phyloP scores from a whole-genome alignment of 176 grass and related monocot genomes.

The Saccharum officinarum region DNA sequence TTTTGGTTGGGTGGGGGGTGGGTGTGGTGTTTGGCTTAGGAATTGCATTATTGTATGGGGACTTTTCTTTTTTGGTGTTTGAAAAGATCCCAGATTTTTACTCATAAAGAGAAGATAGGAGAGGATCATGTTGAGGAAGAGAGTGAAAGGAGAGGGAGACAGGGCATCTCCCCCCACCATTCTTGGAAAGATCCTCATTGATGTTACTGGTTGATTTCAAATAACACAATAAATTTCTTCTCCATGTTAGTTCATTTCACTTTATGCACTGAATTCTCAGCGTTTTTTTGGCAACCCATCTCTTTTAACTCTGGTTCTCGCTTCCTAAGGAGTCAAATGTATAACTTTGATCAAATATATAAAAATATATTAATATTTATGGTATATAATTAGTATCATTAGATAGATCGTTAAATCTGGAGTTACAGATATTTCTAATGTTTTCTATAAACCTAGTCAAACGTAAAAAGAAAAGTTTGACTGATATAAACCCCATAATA shows the following conservation, averaged over 20 bases:
- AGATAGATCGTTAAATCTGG: no score
- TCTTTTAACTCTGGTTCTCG: no score
- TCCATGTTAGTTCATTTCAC: background rate
- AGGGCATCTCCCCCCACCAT: slow-evolving; percentile 44
- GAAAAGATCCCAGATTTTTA: slow-evolving; percentile 41
- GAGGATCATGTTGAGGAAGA: slow-evolving; percentile 9
- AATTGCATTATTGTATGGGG: slow-evolving; percentile 37
- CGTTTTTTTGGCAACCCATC: background rate
- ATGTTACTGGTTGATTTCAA: slow-evolving; percentile 24
- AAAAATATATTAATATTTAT: no score
- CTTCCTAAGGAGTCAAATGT: no score
- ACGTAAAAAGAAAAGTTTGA: no score
- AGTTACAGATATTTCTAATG: no score
- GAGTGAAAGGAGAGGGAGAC: slow-evolving; percentile 48
- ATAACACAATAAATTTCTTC: slow-evolving; percentile 35
- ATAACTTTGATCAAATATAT: no score
- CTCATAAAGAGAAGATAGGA: slow-evolving; percentile 32
- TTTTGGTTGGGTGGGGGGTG: no score
- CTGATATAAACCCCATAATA: no score
- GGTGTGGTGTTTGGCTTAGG: slow-evolving; percentile 16
- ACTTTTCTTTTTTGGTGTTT: slow-evolving; percentile 45
- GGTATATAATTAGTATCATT: no score
- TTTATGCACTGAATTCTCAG: background rate
- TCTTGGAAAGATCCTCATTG: slow-evolving; percentile 33
- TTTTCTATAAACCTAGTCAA: no score